These are phyloP conservation scores for Phytopythium helicoides DNA, from an alignment of 352 stramenopile genomes.

Conservation along the genomic window DNA sequence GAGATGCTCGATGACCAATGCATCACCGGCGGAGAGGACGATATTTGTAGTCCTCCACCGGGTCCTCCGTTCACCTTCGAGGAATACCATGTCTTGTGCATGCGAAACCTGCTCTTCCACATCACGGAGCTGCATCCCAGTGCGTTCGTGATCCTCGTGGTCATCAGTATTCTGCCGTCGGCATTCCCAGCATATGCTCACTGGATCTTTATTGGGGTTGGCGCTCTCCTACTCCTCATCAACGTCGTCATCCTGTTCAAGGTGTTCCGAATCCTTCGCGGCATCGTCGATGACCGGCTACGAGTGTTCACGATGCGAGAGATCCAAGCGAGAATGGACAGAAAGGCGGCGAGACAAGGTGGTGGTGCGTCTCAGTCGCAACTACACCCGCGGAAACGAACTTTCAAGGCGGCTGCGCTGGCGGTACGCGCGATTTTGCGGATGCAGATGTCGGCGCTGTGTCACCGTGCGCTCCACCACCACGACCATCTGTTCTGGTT, in stretches of 20 bases:
- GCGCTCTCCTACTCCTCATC: conserved; percentile 42
- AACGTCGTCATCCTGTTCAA: conserved; percentile 87
- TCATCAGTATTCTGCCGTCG: conserved; percentile 66
- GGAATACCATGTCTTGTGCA: conserved; percentile 80
- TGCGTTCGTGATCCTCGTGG: conserved; percentile 70
- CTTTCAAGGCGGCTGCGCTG: conserved; percentile 57
- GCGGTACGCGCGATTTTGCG: conserved; percentile 68
- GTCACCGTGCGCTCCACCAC: conserved; percentile 76
- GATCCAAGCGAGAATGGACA: conserved; percentile 42
- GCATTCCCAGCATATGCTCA: conserved; percentile 61
- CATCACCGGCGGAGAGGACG: conserved; percentile 4
- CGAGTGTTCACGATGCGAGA: conserved; percentile 66
- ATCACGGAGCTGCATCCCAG: conserved; percentile 81
- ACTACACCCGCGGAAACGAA: conserved; percentile 17
- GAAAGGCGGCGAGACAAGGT: not conserved
- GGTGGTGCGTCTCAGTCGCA: conserved; percentile 3
- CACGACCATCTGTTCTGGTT: conserved; percentile 87
- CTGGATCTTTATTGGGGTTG: conserved; percentile 77
- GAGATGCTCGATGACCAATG: conserved; percentile 4
- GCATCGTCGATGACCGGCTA: conserved; percentile 82
- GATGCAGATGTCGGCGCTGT: conserved; percentile 89
- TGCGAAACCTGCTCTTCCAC: conserved; percentile 81
- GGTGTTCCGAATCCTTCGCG: conserved; percentile 74
- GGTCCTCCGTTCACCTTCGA: too few relatives aligned
- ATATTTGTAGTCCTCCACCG: too few relatives aligned